Base-by-base conservation (phyloP, 75 land plant species). In the Sequoiadendron giganteum region DNA sequence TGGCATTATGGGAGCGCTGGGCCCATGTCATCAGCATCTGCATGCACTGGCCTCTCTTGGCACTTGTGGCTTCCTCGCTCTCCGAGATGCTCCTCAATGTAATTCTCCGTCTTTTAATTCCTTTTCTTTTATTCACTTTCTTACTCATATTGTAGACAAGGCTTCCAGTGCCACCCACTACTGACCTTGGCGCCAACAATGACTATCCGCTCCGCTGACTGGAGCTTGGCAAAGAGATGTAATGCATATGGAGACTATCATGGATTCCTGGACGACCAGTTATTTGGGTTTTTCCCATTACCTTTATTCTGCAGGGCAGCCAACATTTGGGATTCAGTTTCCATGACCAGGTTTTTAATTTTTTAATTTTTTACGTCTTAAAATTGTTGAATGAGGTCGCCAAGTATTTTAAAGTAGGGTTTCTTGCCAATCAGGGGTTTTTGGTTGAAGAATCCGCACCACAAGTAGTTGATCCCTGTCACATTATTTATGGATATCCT, bases 1-100 rank as follows among this genome's bases (percentile, higher is more conserved):
- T 75, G 99, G 99, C 18, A 68, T 94, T 55, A 90, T 95, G 84
- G 90, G 93, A 19, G 88, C 77, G 30, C 86, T 96, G 13, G 72
- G 86, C 1, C 32, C 91, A 21, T 90, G 91, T 21, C 98, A 96
- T 75, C 15, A 86, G 76, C 90, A 98, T 87, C 90, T 98, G 52
- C 99, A 98, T 86, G 87, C 91, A n/a, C 90, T 98, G n/a, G 99
- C 99, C 1, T 89, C 94, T 0, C 87, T 86, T 9, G 96, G 94
- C 80, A 87, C 85, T 54, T 96, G 97, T 80, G 98, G 99, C 34
- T 98, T 98, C 90, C 90, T 96, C 19, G 90, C 97, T 32, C 93
- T 96, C 81, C 86, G 96, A 19, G 21, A 89, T 47, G 28, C 90
- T 5, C 94, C 94, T 47, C 16, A 90, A 68, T 88, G 94, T 93